A percentile compares a stretch with the other conserved stretches of the same genome.
Conservation (phyloP, 257 asterid genomes). For the Coffea eugenioides region DNA sequence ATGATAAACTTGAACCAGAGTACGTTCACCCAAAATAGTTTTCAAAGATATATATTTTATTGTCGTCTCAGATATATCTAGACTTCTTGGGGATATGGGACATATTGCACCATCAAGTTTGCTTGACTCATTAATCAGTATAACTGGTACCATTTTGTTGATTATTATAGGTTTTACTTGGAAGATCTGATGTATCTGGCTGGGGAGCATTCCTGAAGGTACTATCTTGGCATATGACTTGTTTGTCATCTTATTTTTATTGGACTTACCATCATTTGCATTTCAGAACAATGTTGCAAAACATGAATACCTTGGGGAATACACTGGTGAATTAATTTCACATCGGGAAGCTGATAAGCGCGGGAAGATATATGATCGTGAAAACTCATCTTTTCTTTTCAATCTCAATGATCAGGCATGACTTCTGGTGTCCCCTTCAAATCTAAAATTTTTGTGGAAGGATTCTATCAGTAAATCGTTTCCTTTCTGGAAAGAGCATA, state of each 20-base stretch:
- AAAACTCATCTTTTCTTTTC: slow-evolving; percentile 87
- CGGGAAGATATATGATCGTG: slow-evolving; percentile 95
- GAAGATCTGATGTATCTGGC: slow-evolving; percentile 92
- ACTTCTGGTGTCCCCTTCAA: slow-evolving; percentile 3
- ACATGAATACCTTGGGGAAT: slow-evolving; percentile 95
- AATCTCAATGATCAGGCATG: slow-evolving; percentile 87
- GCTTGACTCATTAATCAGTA: background rate
- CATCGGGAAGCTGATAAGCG: slow-evolving; percentile 99
- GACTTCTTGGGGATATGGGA: slow-evolving; percentile 2
- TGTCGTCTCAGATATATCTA: background rate
- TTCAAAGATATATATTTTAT: background rate
- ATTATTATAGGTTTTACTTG: slow-evolving; percentile 68
- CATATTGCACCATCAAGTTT: background rate
- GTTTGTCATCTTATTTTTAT: background rate
- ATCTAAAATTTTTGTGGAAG: background rate
- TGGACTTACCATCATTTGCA: slow-evolving; percentile 21
- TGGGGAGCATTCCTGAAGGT: slow-evolving; percentile 99
- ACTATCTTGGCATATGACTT: slow-evolving; percentile 22
- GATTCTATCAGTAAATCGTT: background rate
- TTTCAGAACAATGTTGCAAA: slow-evolving; percentile 84
- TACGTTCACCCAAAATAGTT: background rate
- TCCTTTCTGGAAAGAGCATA: background rate
- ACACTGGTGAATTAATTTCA: slow-evolving; percentile 92
- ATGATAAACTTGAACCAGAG: background rate
- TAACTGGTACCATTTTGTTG: background rate